Evolutionary conservation across 768 basidiomycete species (phyloP), one percentile per base, ranked within the genome.

Genomic region (Tricholoma terreum): DNA sequence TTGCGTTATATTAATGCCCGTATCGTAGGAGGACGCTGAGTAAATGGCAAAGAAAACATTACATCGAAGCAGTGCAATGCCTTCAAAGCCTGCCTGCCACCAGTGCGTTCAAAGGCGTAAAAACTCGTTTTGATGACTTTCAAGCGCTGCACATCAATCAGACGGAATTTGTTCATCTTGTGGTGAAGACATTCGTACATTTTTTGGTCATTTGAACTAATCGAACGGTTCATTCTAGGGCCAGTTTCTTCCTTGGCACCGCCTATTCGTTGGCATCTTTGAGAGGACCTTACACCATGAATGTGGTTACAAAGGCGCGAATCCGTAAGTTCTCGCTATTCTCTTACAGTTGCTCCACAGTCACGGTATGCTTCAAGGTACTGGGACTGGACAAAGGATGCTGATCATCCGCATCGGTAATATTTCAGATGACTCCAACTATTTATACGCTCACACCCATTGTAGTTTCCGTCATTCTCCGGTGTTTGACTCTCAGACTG

Each of bases 371-470:
- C 1, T 12, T 52, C 17, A 31, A 77, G 76, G 6, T 77, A 75
- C 42, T 79, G 76, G 76, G 69, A 77, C 50, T 77, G 75, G 75
- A 72, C 71, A 3, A 64, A 60, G 30, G 76, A 77, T 53, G 64
- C 68, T 1, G 71, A 73, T 49, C 60, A 49, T 22, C 60, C 53
- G 10, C 30, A 55, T 15, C 57, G 59, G 70, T 72, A 6, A 56
- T 52, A 64, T 61, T 42, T 49, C 36, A 54, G 19, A 3, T 12
- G 42, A 36, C 1, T 14, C 31, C 22, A 7, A 30, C 30, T 56
- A 33, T 3, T 15, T 24, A 27, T 33, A 30, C 9, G 52, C 42
- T 55, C 30, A 49, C 19, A 17, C 46, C 22, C 21, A 9, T 46
- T 38, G 19, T 52, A 77, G 77, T 10, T 61, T 77, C n/a, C 57